phyloP scores from a whole-genome alignment of 2,329 filamentous ascomycete genomes.

The Aureobasidium sp. region DNA sequence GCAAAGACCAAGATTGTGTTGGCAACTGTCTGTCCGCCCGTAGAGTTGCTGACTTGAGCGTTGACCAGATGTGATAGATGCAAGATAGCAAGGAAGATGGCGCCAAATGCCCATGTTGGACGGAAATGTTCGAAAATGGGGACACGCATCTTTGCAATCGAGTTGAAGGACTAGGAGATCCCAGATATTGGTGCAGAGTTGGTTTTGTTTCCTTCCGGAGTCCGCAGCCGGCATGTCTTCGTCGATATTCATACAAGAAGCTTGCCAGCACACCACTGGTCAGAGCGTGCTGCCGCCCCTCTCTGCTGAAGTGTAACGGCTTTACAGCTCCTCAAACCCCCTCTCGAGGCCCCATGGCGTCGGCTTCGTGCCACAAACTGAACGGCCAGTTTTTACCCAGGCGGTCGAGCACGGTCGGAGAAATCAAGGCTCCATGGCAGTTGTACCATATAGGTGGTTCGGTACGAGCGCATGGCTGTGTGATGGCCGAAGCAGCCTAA shows the following conservation, averaged over 20 bases:
- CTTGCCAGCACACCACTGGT: neutral
- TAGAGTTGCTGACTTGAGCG: neutral
- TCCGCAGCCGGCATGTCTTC: neutral
- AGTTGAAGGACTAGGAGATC: neutral
- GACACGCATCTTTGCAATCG: neutral
- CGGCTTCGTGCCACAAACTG: neutral
- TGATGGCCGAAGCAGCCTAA: neutral
- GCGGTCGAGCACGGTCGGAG: neutral
- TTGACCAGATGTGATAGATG: neutral
- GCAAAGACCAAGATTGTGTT: conserved; percentile 52
- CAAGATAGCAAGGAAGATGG: neutral
- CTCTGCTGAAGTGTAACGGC: neutral
- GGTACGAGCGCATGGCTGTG: neutral
- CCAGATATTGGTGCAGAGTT: neutral
- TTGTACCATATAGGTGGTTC: neutral
- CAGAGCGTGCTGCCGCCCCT: neutral
- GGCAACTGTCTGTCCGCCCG: conserved; percentile 18
- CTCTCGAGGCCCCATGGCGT: neutral
- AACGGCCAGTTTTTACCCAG: neutral
- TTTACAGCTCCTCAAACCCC: conserved; percentile 1
- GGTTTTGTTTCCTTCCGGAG: neutral
- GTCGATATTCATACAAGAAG: neutral
- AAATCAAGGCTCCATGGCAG: neutral
- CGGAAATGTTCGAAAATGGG: neutral
- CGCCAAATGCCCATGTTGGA: neutral